Evolutionary conservation across 2,329 filamentous ascomycete species (phyloP).

Genomic region (Arthrobotrys iridis): DNA sequence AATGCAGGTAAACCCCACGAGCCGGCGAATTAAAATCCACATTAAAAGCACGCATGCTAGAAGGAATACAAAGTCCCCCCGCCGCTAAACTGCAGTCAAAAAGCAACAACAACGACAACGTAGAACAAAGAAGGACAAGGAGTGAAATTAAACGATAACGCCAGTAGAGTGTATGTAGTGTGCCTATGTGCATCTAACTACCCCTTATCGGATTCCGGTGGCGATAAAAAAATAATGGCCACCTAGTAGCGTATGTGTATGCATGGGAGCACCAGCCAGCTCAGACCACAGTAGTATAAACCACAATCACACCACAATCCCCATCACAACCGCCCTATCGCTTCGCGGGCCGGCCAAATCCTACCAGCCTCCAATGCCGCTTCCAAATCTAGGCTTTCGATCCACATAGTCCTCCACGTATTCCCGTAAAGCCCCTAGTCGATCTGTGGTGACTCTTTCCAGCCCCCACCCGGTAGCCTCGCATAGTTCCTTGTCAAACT

Average conservation of each 20-base stretch:
- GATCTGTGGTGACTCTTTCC: slow-evolving; percentile 55
- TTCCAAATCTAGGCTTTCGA: slow-evolving; percentile 57
- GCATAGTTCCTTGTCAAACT: slow-evolving; percentile 57
- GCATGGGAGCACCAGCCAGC: slow-evolving; percentile 2
- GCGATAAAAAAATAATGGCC: slow-evolving; percentile 15
- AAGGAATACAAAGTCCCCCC: not conserved
- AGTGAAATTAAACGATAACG: not conserved
- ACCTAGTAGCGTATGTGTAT: not conserved
- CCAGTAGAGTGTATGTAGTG: not conserved
- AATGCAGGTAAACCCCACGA: not conserved
- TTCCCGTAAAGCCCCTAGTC: slow-evolving; percentile 56
- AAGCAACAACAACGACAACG: not conserved
- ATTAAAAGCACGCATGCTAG: not conserved
- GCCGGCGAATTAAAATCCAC: not conserved
- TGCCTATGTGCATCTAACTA: not conserved
- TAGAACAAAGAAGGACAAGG: not conserved
- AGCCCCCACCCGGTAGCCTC: slow-evolving; percentile 55
- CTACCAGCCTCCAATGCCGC: slow-evolving; percentile 50
- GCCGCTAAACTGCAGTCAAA: slow-evolving; percentile 2
- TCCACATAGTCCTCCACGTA: slow-evolving; percentile 58
- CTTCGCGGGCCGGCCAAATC: not conserved
- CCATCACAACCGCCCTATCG: not conserved
- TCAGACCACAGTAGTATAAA: not conserved
- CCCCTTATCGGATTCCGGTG: slow-evolving; percentile 1
- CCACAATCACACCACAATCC: slow-evolving; percentile 26